phyloP scores from a whole-genome alignment of 1,284 basidiomycete genomes.

The Sphaerobolus stellatus region DNA sequence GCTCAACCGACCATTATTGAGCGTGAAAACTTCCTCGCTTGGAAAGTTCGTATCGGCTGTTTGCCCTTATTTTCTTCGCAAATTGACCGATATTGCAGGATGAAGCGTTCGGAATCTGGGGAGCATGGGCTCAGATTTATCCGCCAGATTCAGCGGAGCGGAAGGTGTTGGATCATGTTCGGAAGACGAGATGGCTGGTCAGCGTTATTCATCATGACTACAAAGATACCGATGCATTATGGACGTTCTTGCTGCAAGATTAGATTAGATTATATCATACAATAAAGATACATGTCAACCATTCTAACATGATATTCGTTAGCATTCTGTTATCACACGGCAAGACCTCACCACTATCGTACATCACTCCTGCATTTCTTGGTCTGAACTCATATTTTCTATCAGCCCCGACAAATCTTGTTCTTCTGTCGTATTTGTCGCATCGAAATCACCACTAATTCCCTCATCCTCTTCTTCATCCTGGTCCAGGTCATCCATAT shows the following conservation, averaged over 20 bases:
- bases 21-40: constrained; percentile 84
- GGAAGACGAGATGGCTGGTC: constrained; percentile 84
- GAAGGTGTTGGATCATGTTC: constrained; percentile 68
- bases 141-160: constrained; percentile 74
- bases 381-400: no score
- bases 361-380: neutral
- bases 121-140: constrained; percentile 90
- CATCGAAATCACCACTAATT: constrained; percentile 37
- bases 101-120: constrained; percentile 96
- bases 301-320: neutral
- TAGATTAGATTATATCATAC: constrained; percentile 14
- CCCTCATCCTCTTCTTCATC: constrained; percentile 52
- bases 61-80: constrained; percentile 1
- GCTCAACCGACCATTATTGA: constrained; percentile 98
- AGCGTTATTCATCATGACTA: constrained; percentile 95
- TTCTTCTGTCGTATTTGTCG: constrained; percentile 22
- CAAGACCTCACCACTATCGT: neutral
- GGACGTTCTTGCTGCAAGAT: constrained; percentile 72
- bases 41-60: constrained; percentile 71
- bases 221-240: constrained; percentile 78
- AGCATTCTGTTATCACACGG: neutral
- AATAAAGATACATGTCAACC: neutral
- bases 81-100: constrained; percentile 53
- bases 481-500: constrained; percentile 58
- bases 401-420: neutral